Conservation (phyloP, 305 asterid genomes). For the Solanum hybrid region DNA sequence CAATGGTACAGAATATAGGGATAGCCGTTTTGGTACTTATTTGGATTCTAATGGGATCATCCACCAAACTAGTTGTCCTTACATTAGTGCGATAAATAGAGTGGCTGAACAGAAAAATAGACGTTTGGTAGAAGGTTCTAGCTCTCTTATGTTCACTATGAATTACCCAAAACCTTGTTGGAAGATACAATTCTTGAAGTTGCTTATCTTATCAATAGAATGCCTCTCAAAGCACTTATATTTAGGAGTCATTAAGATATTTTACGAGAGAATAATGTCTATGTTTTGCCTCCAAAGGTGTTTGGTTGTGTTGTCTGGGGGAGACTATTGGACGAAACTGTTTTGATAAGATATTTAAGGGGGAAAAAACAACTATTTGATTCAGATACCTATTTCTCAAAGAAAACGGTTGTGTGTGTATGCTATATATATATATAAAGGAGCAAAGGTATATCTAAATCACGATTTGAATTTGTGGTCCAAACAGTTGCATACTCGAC, state of each 20-base stretch:
- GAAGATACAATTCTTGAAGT: no score
- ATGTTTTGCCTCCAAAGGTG: no score
- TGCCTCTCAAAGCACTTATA: no score
- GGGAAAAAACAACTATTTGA: accelerated
- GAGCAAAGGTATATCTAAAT: no score
- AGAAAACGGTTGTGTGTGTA: neutral
- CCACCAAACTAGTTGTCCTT: neutral
- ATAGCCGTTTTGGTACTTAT: neutral
- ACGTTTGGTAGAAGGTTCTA: neutral
- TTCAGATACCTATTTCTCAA: neutral
- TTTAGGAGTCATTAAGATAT: no score
- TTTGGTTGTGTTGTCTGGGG: no score
- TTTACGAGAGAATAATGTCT: no score
- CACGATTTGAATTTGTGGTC: no score
- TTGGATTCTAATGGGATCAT: neutral
- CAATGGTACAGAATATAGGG: neutral
- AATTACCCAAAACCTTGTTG: neutral
- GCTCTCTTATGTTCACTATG: neutral
- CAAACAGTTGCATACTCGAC: no score
- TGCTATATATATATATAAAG: no score
- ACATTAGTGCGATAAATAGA: neutral
- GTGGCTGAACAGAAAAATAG: neutral
- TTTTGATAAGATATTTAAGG: neutral
- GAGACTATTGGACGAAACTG: no score
- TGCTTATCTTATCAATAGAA: no score